Percentiles rank a stretch among this genome's conserved stretches.
Evolutionary conservation across 2,329 filamentous ascomycete genomes (phyloP).

Genomic region (Fusarium udum): DNA sequence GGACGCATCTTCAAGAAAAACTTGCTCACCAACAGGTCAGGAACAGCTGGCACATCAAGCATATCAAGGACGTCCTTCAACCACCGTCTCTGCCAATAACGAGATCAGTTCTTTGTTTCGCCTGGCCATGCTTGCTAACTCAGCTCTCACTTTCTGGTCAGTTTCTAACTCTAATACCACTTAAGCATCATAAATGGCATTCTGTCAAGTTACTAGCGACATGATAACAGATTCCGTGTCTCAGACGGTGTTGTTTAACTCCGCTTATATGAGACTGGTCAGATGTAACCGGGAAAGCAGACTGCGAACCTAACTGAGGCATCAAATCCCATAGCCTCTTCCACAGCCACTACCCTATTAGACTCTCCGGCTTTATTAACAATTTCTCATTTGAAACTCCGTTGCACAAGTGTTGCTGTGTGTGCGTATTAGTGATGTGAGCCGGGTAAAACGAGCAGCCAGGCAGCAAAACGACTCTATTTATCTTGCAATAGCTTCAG

Average conservation of each 20-base stretch:
- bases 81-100: too few relatives aligned
- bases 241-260: background rate
- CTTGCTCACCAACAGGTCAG: too few relatives aligned
- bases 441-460: rapidly evolving
- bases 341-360: rapidly evolving
- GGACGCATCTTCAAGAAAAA: too few relatives aligned
- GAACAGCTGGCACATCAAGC: too few relatives aligned
- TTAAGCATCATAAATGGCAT: too few relatives aligned
- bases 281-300: background rate
- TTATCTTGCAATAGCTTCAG: background rate
- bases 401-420: background rate
- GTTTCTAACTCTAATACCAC: rapidly evolving
- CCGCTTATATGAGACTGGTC: background rate
- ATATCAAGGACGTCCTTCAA: too few relatives aligned
- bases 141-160: too few relatives aligned
- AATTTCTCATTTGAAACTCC: too few relatives aligned
- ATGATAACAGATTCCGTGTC: background rate
- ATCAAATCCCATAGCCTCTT: rapidly evolving
- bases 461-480: background rate
- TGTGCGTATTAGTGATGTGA: too few relatives aligned
- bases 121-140: background rate
- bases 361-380: rapidly evolving
- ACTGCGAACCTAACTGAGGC: background rate
- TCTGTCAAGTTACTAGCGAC: rapidly evolving
- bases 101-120: background rate